Evolutionary conservation across 192 early-diverging fungal species (phyloP).

Genomic region (Anaeromyces robustus): DNA sequence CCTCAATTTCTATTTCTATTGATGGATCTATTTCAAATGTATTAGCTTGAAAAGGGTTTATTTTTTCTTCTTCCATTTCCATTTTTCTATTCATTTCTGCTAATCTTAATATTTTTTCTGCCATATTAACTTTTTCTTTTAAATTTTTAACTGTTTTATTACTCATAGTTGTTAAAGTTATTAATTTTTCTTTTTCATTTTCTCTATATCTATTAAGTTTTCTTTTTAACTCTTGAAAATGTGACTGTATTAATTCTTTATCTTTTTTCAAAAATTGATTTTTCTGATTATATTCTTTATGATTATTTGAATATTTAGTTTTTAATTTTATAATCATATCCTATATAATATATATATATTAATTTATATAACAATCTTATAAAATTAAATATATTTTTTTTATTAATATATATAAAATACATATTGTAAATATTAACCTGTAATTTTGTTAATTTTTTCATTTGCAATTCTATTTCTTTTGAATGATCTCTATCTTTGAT

Average conservation of each 20-base stretch:
- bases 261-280: conserved; percentile 25
- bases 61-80: conserved; percentile 41
- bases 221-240: conserved; percentile 36
- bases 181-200: conserved; percentile 24
- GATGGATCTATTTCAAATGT: not conserved
- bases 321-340: conserved; percentile 38
- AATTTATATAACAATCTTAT: no score
- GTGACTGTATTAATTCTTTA: conserved; percentile 33
- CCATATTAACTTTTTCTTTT: conserved; percentile 26
- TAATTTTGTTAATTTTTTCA: conserved; percentile 40
- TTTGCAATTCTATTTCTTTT: conserved; percentile 41
- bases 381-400: no score
- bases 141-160: conserved; percentile 26
- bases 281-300: conserved; percentile 29
- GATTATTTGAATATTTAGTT: conserved; percentile 17
- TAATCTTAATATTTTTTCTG: conserved; percentile 39
- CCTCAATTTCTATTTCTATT: not conserved
- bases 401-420: no score
- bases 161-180: conserved; percentile 26
- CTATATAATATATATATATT: not conserved
- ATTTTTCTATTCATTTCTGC: conserved; percentile 50
- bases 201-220: conserved; percentile 37
- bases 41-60: not conserved
- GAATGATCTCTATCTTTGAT: conserved; percentile 38
- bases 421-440: conserved; percentile 8